Conservation (phyloP, 1,284 basidiomycete genomes). For the Rhodotorula sp. region DNA sequence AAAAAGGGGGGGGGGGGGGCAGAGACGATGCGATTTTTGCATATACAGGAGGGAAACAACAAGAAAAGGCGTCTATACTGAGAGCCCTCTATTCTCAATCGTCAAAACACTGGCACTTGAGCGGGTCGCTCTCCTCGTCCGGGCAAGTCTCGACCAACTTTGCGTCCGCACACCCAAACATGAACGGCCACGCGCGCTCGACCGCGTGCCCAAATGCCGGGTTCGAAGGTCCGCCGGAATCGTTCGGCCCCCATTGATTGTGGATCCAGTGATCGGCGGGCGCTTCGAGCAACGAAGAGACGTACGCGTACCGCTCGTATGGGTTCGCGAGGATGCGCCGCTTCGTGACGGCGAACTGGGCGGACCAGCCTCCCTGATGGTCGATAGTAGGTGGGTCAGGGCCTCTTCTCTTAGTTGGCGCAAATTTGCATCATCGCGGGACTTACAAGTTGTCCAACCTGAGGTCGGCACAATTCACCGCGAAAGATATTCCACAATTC, state of each 20-base stretch:
- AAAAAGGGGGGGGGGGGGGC: too few species aligned
- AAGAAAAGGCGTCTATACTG: neutral
- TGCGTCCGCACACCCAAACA: slow-evolving; percentile 40
- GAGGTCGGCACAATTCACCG: slow-evolving; percentile 38
- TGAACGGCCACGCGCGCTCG: slow-evolving; percentile 43
- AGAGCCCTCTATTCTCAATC: neutral
- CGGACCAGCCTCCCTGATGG: slow-evolving; percentile 27
- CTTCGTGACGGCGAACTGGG: slow-evolving; percentile 38
- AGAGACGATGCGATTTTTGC: too few species aligned
- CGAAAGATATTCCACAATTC: slow-evolving; percentile 41
- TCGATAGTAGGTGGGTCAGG: neutral
- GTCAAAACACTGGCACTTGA: slow-evolving; percentile 41
- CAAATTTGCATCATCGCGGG: too few species aligned
- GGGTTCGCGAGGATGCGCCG: slow-evolving; percentile 41
- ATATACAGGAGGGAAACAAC: neutral
- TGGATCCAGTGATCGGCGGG: slow-evolving; percentile 42
- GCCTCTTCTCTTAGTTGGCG: too few species aligned
- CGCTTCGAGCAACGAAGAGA: slow-evolving; percentile 35
- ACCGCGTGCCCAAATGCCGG: slow-evolving; percentile 43
- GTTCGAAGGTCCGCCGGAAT: slow-evolving; percentile 41
- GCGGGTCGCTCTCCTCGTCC: slow-evolving; percentile 27
- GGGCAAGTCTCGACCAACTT: slow-evolving; percentile 37
- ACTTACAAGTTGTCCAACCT: slow-evolving; percentile 30
- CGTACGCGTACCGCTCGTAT: slow-evolving; percentile 36
- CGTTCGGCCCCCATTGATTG: slow-evolving; percentile 42